Evolutionary conservation across 257 asterid genomes (phyloP), one percentile per base, ranked within the genome.

Genomic region (Capsicum chinense): DNA sequence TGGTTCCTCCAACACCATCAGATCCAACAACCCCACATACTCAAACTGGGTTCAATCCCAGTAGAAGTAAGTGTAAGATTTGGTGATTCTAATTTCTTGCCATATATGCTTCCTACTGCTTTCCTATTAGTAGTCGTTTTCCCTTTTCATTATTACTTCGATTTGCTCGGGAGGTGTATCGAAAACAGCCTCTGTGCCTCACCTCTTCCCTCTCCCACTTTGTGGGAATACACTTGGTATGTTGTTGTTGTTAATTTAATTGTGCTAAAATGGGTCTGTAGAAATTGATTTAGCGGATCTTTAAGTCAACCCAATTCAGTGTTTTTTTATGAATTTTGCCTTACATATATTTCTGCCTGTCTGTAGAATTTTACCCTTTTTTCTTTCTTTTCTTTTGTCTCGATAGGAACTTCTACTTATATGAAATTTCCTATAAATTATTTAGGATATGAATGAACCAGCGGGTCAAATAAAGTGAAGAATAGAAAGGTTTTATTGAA

Each of bases 1-100:
- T 13, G 5, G 4, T 13, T 14, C 78, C 78, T 7, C 85, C 87
- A 17, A 87, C 92, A 11, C 90, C 89, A 26, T 87, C 87, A 3
- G 80, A 50, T 48, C 88, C 68, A 82, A 82, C 90, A 83, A 83
- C 86, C 52, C 85, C 89, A 56, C 85, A 85, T 48, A 83, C 89
- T 8, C 88, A 90, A 37, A 86, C 88, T 80, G 86, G 88, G 54
- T 94, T 94, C 88, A 93, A 94, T 89, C 93, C 98, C 21, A 92
- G 97, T 89, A 88, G 94, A 86, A 92, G 95, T 94, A 90, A 83
- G 79, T 83, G 80, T 71, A 83, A 26, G 39, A 59, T 57, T 74
- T 74, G 47, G 52, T 19, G 39, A 48, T 21, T 76, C 60, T 48
- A n/a, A 1, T 39, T 39, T 39, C 44, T 39, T 4, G 5, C 44